Conservation (phyloP, 2,329 filamentous ascomycete species). For the Botrytis galanthina region DNA sequence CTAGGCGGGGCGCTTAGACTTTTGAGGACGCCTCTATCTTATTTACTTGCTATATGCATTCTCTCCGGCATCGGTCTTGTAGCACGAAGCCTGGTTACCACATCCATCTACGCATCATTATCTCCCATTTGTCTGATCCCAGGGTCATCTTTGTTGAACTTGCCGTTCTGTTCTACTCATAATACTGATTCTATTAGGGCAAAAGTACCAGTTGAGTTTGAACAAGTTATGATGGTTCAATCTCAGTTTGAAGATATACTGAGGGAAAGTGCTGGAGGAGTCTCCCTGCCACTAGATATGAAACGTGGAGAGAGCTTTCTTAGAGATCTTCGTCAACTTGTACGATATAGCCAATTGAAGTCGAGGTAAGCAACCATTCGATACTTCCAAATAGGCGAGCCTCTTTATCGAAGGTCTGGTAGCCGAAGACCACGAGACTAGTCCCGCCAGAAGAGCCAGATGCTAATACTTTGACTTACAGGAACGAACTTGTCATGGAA, state of each 20-base stretch:
- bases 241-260: slow-evolving; percentile 74
- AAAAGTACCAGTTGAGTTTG: slow-evolving; percentile 56
- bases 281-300: slow-evolving; percentile 73
- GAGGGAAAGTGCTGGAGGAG: slow-evolving; percentile 62
- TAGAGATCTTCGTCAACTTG: slow-evolving; percentile 69
- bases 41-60: slow-evolving; percentile 60
- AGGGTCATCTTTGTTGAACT: slow-evolving; percentile 56
- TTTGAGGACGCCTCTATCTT: slow-evolving; percentile 62
- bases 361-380: slow-evolving; percentile 41
- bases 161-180: slow-evolving; percentile 59
- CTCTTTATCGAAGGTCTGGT: neutral
- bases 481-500: slow-evolving; percentile 70
- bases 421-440: neutral
- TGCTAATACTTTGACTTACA: slow-evolving; percentile 31
- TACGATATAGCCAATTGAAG: slow-evolving; percentile 66
- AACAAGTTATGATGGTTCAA: slow-evolving; percentile 71
- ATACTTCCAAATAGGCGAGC: neutral
- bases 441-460: neutral
- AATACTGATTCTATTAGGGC: slow-evolving; percentile 28
- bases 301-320: slow-evolving; percentile 73
- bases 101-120: slow-evolving; percentile 59
- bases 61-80: slow-evolving; percentile 58
- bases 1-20: slow-evolving; percentile 58
- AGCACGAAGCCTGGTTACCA: slow-evolving; percentile 59
- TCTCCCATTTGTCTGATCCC: slow-evolving; percentile 70